phyloP scores from a whole-genome alignment of 2,329 filamentous ascomycete genomes.

The Metarhizium album region DNA sequence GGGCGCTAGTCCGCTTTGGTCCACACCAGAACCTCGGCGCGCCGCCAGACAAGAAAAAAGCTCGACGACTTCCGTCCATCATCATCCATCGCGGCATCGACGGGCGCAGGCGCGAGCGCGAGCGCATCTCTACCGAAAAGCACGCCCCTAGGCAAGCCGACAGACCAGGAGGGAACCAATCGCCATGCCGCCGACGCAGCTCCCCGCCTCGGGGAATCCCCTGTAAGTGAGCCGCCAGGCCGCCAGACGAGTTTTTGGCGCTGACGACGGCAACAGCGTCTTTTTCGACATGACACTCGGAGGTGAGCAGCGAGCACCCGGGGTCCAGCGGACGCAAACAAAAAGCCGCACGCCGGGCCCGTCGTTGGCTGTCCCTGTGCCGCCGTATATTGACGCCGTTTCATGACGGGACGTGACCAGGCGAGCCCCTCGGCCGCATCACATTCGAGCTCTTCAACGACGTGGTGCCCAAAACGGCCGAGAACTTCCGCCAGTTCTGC shows the following conservation, averaged over 20 bases:
- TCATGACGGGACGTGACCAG: no score
- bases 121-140: no score
- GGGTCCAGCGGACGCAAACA: no score
- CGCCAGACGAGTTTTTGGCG: not conserved
- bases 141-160: no score
- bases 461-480: constrained; percentile 75
- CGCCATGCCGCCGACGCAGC: constrained; percentile 33
- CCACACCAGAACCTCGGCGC: not conserved
- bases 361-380: no score
- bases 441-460: constrained; percentile 86
- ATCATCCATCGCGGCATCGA: no score
- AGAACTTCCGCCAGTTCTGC: constrained; percentile 96
- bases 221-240: constrained; percentile 26
- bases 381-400: no score
- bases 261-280: constrained; percentile 28
- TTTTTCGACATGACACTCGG: constrained; percentile 75
- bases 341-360: no score
- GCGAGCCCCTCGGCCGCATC: constrained; percentile 75
- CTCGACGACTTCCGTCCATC: no score
- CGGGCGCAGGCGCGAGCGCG: no score
- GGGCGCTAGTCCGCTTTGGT: not conserved
- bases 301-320: constrained; percentile 36
- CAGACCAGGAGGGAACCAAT: not conserved
- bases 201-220: constrained; percentile 36
- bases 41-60: no score